A percentile compares a stretch with the other conserved stretches of the same genome.
Evolutionary conservation across 2,329 filamentous ascomycete genomes (phyloP).

Genomic region (Peltaster fructicola): DNA sequence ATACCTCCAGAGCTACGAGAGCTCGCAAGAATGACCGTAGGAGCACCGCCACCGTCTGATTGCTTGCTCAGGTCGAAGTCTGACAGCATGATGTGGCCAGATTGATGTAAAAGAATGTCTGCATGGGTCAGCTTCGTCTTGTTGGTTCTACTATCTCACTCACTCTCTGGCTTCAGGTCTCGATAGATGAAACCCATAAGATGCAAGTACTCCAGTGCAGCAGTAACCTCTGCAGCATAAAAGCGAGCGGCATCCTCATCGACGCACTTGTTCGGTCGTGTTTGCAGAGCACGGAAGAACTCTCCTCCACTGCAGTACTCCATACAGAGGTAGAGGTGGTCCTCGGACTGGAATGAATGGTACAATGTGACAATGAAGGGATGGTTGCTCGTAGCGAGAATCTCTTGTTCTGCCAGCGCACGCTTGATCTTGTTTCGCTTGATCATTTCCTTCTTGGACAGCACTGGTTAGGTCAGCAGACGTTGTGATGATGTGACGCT

Average conservation of each 20-base stretch:
- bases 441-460: slow-evolving; percentile 99
- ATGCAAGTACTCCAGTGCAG: slow-evolving; percentile 88
- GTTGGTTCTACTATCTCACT: slow-evolving; percentile 22
- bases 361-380: slow-evolving; percentile 98
- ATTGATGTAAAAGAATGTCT: slow-evolving; percentile 97
- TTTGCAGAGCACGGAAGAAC: slow-evolving; percentile 94
- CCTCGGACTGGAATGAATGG: slow-evolving; percentile 97
- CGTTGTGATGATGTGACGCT: not conserved
- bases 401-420: slow-evolving; percentile 92
- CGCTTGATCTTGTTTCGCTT: slow-evolving; percentile 99
- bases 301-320: slow-evolving; percentile 98
- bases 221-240: slow-evolving; percentile 93
- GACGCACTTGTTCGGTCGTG: slow-evolving; percentile 90
- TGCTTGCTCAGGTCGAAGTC: slow-evolving; percentile 98
- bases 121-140: slow-evolving; percentile 1
- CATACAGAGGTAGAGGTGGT: slow-evolving; percentile 98
- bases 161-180: slow-evolving; percentile 93
- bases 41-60: slow-evolving; percentile 85
- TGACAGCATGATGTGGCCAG: slow-evolving; percentile 98
- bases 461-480: slow-evolving; percentile 40
- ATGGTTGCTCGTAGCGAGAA: slow-evolving; percentile 93
- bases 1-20: slow-evolving; percentile 35
- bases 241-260: slow-evolving; percentile 93
- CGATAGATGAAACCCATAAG: slow-evolving; percentile 99
- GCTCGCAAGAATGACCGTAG: slow-evolving; percentile 74